These are phyloP conservation scores for Carex myosuroides DNA, from an alignment of 176 grass and related monocot genomes.

Conservation along the genomic window DNA sequence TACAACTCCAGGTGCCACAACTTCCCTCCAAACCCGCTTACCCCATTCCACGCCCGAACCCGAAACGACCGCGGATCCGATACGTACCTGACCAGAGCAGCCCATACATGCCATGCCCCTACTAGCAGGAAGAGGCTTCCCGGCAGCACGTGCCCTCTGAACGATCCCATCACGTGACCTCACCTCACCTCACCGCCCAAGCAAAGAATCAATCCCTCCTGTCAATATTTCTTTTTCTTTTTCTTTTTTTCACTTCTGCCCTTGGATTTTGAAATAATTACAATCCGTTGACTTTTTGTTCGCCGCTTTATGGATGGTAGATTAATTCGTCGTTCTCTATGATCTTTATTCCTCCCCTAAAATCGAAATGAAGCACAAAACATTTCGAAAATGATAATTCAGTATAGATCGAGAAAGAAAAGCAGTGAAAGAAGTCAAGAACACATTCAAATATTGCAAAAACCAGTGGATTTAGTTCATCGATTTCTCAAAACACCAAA, in stretches of 20 bases:
- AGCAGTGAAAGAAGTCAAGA: background rate
- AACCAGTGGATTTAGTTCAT: background rate
- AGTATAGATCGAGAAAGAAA: background rate
- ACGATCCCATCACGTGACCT: slow-evolving; percentile 56
- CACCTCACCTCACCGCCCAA: background rate
- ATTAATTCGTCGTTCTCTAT: background rate
- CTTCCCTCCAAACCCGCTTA: slow-evolving; percentile 7
- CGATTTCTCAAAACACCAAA: background rate
- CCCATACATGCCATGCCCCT: slow-evolving; percentile 68
- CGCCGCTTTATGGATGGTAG: background rate
- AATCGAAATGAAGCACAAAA: background rate
- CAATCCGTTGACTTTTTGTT: slow-evolving; percentile 4
- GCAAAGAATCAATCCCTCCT: background rate
- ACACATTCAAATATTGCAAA: background rate
- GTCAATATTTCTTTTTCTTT: background rate
- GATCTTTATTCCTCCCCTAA: background rate
- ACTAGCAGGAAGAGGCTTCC: slow-evolving; percentile 73
- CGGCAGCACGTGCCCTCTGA: slow-evolving; percentile 77
- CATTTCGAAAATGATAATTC: background rate
- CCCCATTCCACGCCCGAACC: slow-evolving; percentile 59
- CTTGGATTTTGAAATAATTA: background rate
- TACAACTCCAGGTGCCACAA: slow-evolving; percentile 62
- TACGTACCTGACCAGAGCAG: slow-evolving; percentile 37
- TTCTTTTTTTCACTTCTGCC: background rate
- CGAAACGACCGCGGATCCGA: slow-evolving; percentile 41